Evolutionary conservation across 1,139 yeast species (phyloP), one percentile per base, ranked within the genome.

Genomic region (Yamadazyma taylorii): DNA sequence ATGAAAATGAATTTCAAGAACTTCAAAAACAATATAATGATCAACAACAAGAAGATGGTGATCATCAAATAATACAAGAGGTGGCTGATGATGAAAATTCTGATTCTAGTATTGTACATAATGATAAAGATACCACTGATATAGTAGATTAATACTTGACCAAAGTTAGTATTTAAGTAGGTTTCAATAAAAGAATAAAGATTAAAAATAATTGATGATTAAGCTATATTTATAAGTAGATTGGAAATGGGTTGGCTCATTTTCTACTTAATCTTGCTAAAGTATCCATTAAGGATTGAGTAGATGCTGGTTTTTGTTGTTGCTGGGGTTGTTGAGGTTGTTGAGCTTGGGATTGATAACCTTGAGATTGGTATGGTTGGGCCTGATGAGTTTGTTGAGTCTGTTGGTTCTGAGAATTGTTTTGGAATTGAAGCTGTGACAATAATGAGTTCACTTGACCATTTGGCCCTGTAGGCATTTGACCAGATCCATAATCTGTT

Each of bases 1-100:
- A 86, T 57, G 90, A 84, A 48, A 65, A 76, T 14, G 85, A 86
- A 43, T 87, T 86, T 67, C 70, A 81, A 41, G 73, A 79, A 45
- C 65, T 83, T 47, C 75, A 79, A 52, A 61, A 69, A 38, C 73
- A 74, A 42, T 74, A 75, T 43, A 62, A 64, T 36, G 69, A 70
- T n/a, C n/a, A n/a, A 21, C 60, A 60, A 28, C 34, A 36, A 30
- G 45, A 16, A 16, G 3, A 45, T 21, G 43, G n/a, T n/a, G n/a
- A n/a, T n/a, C n/a, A 44, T 22, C 45, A 45, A 38, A 48, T 35
- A 14, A 38, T 40, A n/a, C 33, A 35, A 30, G 37, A 17, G 21
- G 21, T n/a, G 47, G 40, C 36, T 37, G 51, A 42, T 11, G 40
- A 36, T 37, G 51, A 42, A 9, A 30, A 38, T 10, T 28, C 10